A percentile compares a stretch with the other conserved stretches of the same genome.
phyloP scores from a whole-genome alignment of 106 monocot species.

The Phalaenopsis equestris region DNA sequence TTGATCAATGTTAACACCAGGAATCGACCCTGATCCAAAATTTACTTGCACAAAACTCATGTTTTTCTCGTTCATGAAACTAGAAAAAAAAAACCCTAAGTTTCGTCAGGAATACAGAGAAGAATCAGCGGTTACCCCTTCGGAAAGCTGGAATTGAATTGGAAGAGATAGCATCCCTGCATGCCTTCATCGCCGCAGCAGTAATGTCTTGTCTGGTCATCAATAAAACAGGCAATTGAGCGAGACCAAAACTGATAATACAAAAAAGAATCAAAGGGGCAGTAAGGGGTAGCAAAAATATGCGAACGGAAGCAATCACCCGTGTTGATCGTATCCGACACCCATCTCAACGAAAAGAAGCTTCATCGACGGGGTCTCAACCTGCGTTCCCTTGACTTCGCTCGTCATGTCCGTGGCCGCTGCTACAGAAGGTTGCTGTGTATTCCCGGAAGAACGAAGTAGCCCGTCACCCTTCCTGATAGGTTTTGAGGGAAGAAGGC shows the following conservation, averaged over 20 bases:
- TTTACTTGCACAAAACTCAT: neutral
- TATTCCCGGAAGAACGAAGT: neutral
- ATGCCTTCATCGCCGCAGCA: slow-evolving; percentile 81
- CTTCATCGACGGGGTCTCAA: slow-evolving; percentile 31
- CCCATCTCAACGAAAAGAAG: slow-evolving; percentile 99
- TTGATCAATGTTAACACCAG: slow-evolving; percentile 76
- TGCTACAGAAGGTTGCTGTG: neutral
- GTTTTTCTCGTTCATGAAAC: neutral
- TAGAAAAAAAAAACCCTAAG: neutral
- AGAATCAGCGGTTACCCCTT: slow-evolving; percentile 29
- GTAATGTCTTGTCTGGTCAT: slow-evolving; percentile 74
- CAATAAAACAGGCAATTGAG: neutral
- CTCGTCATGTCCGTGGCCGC: slow-evolving; percentile 5
- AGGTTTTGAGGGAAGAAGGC: neutral
- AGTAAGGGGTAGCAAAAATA: neutral
- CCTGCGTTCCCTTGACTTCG: neutral
- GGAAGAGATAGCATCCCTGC: slow-evolving; percentile 88
- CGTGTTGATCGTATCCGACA: slow-evolving; percentile 97
- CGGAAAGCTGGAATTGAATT: slow-evolving; percentile 97
- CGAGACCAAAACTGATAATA: neutral
- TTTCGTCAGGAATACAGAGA: neutral
- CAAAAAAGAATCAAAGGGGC: neutral
- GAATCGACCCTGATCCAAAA: slow-evolving; percentile 63
- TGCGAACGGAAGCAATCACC: slow-evolving; percentile 24
- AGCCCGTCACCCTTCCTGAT: neutral